Percentiles rank a stretch among this genome's conserved stretches.
phyloP scores from a whole-genome alignment of 208 protist genomes.

The Leishmania amazonensis region DNA sequence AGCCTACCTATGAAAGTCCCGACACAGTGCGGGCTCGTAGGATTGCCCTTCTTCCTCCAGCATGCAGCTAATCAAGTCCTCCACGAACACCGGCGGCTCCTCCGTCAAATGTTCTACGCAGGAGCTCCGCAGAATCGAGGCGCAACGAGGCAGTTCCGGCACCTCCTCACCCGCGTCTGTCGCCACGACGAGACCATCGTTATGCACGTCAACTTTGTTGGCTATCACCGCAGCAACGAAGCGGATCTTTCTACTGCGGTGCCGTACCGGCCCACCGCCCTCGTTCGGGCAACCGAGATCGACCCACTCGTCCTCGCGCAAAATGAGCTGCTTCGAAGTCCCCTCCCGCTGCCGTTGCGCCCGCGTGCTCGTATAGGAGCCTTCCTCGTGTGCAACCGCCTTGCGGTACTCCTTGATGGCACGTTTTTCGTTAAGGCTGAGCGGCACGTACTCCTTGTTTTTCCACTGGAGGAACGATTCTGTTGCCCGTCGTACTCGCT shows the following conservation, averaged over 20 bases:
- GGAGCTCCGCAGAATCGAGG: constrained; percentile 26
- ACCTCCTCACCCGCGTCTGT: constrained; percentile 13
- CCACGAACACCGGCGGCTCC: not conserved
- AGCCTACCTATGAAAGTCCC: not conserved
- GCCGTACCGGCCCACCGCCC: not conserved
- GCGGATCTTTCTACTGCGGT: constrained; percentile 16
- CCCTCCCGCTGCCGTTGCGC: constrained; percentile 8
- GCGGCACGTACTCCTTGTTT: constrained; percentile 28
- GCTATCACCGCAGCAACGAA: constrained; percentile 14
- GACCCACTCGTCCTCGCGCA: constrained; percentile 5
- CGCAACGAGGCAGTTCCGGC: constrained; percentile 15
- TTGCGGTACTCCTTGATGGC: constrained; percentile 32
- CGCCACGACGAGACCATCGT: constrained; percentile 15
- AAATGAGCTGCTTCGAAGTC: not conserved
- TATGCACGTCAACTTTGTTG: constrained; percentile 11
- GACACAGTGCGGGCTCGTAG: not conserved
- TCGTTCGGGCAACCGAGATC: constrained; percentile 5
- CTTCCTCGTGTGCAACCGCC: constrained; percentile 13
- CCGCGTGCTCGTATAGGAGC: constrained; percentile 24
- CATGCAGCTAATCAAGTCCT: not conserved
- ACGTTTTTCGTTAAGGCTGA: constrained; percentile 21
- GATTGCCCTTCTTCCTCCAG: not conserved
- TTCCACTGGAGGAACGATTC: constrained; percentile 29
- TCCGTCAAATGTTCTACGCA: constrained; percentile 2
- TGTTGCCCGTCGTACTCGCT: constrained; percentile 15